Evolutionary conservation across 306 rosid genomes (phyloP).

Genomic region (Trifolium repens): DNA sequence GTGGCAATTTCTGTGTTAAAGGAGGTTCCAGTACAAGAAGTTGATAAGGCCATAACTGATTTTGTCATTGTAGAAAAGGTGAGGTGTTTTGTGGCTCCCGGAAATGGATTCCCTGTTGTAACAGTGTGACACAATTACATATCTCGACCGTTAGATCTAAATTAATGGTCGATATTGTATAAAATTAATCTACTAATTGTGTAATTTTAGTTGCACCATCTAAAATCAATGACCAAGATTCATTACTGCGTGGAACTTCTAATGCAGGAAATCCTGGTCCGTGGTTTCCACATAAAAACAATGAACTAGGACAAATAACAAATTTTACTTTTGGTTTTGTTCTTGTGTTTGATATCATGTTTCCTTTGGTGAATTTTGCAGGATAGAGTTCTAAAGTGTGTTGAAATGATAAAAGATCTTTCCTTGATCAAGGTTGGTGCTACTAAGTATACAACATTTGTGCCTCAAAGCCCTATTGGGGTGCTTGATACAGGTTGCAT

Average conservation of each 20-base stretch:
- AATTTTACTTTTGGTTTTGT: neutral
- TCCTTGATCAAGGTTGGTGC: slow-evolving; percentile 51
- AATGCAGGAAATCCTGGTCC: neutral
- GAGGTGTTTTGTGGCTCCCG: slow-evolving; percentile 33
- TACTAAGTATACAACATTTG: slow-evolving; percentile 39
- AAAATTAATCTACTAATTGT: slow-evolving; percentile 1
- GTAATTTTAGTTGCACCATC: neutral
- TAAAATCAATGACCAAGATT: neutral
- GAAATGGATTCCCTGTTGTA: neutral
- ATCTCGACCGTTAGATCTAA: neutral
- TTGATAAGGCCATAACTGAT: slow-evolving; percentile 57
- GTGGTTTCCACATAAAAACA: neutral
- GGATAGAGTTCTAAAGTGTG: slow-evolving; percentile 81
- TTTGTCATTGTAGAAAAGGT: slow-evolving; percentile 72
- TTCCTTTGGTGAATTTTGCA: slow-evolving; percentile 51
- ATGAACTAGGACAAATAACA: neutral
- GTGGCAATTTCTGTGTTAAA: slow-evolving; percentile 70
- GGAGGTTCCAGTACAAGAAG: slow-evolving; percentile 57
- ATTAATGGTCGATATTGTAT: neutral
- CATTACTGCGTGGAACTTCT: neutral
- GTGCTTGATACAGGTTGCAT: slow-evolving; percentile 82
- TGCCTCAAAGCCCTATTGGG: slow-evolving; percentile 82
- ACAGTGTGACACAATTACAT: neutral
- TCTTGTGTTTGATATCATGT: slow-evolving; percentile 26
- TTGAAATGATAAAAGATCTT: slow-evolving; percentile 69